Evolutionary conservation across 2,329 filamentous ascomycete species (phyloP).

Genomic region (Coniochaeta pulveracea): DNA sequence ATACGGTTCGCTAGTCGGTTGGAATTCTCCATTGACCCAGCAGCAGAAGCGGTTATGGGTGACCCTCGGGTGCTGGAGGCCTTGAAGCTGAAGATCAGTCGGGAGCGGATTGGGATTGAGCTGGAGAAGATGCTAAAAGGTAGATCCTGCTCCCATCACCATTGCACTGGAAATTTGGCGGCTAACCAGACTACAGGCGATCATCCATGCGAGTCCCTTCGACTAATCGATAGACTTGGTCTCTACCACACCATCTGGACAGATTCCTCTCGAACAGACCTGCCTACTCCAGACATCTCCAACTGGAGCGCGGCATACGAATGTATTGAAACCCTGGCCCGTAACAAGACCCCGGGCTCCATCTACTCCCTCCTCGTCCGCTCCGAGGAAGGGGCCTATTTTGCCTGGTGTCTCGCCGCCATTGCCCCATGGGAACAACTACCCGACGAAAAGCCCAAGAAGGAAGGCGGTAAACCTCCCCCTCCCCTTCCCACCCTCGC

Average conservation of each 20-base stretch:
- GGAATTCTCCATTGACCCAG: constrained; percentile 63
- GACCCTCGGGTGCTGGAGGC: constrained; percentile 67
- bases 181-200: constrained; percentile 28
- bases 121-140: constrained; percentile 85
- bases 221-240: constrained; percentile 52
- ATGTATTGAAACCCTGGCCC: constrained; percentile 41
- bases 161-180: neutral
- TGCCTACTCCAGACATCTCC: constrained; percentile 41
- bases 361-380: constrained; percentile 45
- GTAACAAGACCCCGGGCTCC: constrained; percentile 30
- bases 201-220: constrained; percentile 49
- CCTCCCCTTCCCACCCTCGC: constrained; percentile 51
- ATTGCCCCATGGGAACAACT: constrained; percentile 60
- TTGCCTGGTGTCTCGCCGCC: constrained; percentile 67
- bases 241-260: constrained; percentile 67
- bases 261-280: constrained; percentile 45
- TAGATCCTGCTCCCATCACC: constrained; percentile 13
- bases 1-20: constrained; percentile 85
- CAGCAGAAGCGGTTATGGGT: constrained; percentile 63
- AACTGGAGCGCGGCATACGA: constrained; percentile 56
- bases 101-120: constrained; percentile 79
- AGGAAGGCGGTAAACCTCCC: constrained; percentile 31
- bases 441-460: constrained; percentile 24
- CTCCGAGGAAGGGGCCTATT: constrained; percentile 53
- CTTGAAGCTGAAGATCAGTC: constrained; percentile 79